Evolutionary conservation across 2,329 filamentous ascomycete species (phyloP), one percentile per base, ranked within the genome.

Genomic region (Colletotrichum endophyticum): DNA sequence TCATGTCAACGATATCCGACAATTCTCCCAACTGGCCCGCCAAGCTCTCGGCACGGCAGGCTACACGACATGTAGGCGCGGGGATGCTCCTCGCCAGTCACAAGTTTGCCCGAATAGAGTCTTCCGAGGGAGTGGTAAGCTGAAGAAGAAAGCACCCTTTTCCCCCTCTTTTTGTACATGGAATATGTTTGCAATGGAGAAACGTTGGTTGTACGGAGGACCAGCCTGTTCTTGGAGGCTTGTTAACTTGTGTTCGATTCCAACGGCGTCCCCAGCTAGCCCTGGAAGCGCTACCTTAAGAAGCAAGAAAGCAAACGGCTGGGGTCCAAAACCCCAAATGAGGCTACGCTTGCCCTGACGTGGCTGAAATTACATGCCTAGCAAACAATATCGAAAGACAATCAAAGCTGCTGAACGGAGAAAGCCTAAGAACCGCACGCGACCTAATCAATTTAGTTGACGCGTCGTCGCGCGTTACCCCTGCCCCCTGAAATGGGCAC

Each of bases 21-120:
- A 0, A 22, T 53, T 49, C 39, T n/a, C 44, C 44, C 44, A 22
- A 22, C 44, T 53, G n/a, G n/a, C 44, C 19, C 44, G n/a, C 44
- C n/a, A 53, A 53, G 44, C 44, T 53, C 44, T 53, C 44, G 44
- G n/a, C n/a, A 53, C 44, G 44, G 44, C 44, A 53, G 44, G 44
- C 22, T 53, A 22, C n/a, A 53, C n/a, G 19, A 22, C 44, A 22
- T 53, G 11, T 1, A 53, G 39, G 39, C 19, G 19, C 44, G n/a
- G n/a, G n/a, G n/a, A 22, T 22, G 44, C 44, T 53, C 12, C 22
- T 22, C n/a, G n/a, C 12, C 44, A 53, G n/a, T 22, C 44, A 22
- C 2, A 53, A 53, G n/a, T 53, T 22, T 22, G 44, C n/a, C n/a
- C 44, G 11, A 53, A 22, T 5, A 13, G 11, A 11, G 0, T 4